A percentile compares a stretch with the other conserved stretches of the same genome.
Evolutionary conservation across 2,329 filamentous ascomycete species (phyloP).

Genomic region (Cordyceps cicadae): DNA sequence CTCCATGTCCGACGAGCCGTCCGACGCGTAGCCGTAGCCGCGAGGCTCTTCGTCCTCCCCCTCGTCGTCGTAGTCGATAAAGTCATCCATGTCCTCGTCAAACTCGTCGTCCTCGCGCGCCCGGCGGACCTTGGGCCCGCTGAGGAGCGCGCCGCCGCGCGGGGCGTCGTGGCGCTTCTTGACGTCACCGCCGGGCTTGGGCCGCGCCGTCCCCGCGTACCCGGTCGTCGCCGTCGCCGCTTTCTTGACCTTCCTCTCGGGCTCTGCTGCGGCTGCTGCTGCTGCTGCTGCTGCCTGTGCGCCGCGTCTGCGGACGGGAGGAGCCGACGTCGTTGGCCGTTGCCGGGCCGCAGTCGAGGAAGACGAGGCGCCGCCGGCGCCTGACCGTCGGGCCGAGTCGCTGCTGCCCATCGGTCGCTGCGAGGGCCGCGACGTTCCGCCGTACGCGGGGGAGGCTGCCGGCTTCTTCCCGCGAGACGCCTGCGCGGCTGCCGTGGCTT

Average conservation of each 20-base stretch:
- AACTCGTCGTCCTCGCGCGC: conserved; percentile 47
- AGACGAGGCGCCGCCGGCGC: background rate
- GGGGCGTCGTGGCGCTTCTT: conserved; percentile 24
- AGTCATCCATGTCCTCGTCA: conserved; percentile 54
- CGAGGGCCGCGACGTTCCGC: conserved; percentile 19
- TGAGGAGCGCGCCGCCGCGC: conserved; percentile 35
- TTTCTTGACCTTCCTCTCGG: conserved; percentile 54
- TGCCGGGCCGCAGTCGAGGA: background rate
- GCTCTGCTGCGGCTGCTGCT: conserved; percentile 26
- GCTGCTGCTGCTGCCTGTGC: conserved; percentile 11
- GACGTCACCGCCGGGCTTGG: conserved; percentile 32
- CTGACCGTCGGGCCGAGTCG: conserved; percentile 22
- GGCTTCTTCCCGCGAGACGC: conserved; percentile 1
- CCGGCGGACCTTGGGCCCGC: conserved; percentile 22
- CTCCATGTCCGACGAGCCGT: conserved; percentile 70
- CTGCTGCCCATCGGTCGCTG: conserved; percentile 13
- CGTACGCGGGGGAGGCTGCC: conserved; percentile 19
- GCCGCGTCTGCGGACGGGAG: conserved; percentile 9
- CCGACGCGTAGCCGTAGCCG: conserved; percentile 52
- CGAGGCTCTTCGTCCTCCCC: conserved; percentile 35
- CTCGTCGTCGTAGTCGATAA: conserved; percentile 54
- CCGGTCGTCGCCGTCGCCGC: conserved; percentile 54
- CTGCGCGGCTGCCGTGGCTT: background rate
- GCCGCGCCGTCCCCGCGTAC: conserved; percentile 56
- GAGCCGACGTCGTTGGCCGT: background rate